Percentiles rank a stretch among this genome's conserved stretches.
Evolutionary conservation across 352 stramenopile species (phyloP).

Genomic region (Lagenidium sp.): DNA sequence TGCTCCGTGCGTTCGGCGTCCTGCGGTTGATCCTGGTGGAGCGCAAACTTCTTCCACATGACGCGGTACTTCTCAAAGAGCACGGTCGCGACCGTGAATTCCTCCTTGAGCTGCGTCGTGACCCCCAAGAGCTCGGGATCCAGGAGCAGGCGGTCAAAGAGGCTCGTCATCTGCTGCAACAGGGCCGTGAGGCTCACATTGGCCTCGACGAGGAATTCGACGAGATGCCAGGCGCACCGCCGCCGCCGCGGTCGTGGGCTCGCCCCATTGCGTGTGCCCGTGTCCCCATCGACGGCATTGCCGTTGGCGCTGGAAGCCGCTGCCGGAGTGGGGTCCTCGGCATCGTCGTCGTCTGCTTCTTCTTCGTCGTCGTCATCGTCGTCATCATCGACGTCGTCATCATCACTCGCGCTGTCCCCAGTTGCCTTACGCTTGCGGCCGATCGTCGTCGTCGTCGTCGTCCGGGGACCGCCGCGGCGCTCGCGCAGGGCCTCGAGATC

Average conservation of each 20-base stretch:
- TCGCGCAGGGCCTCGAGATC: slow-evolving; percentile 4
- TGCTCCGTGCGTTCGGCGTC: slow-evolving; percentile 18
- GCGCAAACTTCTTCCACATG: slow-evolving; percentile 39
- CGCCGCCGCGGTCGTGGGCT: no score
- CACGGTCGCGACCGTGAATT: slow-evolving; percentile 65
- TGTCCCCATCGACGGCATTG: not conserved
- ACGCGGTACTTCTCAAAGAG: slow-evolving; percentile 73
- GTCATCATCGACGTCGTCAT: slow-evolving; percentile 5
- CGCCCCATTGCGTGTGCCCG: no score
- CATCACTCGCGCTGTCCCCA: not conserved
- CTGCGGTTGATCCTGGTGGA: slow-evolving; percentile 6
- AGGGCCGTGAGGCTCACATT: slow-evolving; percentile 57
- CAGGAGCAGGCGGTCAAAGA: slow-evolving; percentile 74
- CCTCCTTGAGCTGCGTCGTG: slow-evolving; percentile 68
- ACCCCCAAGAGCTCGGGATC: slow-evolving; percentile 58
- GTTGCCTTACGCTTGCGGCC: slow-evolving; percentile 21
- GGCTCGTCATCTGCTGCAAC: slow-evolving; percentile 58
- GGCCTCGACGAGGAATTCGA: slow-evolving; percentile 23
- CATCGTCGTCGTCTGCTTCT: slow-evolving; percentile 4
- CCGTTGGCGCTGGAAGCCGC: not conserved
- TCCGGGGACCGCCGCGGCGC: not conserved
- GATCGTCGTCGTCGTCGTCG: not conserved
- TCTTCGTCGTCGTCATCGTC: slow-evolving; percentile 7
- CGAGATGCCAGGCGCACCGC: slow-evolving; percentile 8
- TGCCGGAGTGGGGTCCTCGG: not conserved